Evolutionary conservation across 2,329 filamentous ascomycete species (phyloP).

Genomic region (Exophiala sp.): DNA sequence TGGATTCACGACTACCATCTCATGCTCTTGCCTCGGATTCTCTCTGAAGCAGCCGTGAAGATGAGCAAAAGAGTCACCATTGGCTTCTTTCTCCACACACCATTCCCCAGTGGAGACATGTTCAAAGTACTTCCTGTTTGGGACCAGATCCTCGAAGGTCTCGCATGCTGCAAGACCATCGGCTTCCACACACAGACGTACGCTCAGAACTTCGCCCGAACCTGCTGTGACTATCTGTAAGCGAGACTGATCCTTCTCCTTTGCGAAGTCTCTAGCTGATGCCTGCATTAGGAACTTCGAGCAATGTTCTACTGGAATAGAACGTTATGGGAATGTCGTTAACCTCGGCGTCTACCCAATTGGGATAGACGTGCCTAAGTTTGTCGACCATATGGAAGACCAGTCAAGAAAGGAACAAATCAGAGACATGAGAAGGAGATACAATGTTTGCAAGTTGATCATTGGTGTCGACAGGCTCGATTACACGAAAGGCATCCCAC

Average conservation of each 20-base stretch:
- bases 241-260: not conserved
- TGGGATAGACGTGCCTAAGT: conserved; percentile 68
- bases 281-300: conserved; percentile 78
- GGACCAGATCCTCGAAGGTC: conserved; percentile 84
- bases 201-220: conserved; percentile 77
- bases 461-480: conserved; percentile 89
- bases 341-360: conserved; percentile 94
- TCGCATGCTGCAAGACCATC: conserved; percentile 87
- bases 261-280: conserved; percentile 66
- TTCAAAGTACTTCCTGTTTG: conserved; percentile 80
- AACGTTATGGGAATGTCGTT: conserved; percentile 82
- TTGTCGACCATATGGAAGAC: conserved; percentile 43
- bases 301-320: conserved; percentile 76
- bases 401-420: conserved; percentile 71
- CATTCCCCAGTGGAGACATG: conserved; percentile 94
- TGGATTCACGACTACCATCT: conserved; percentile 99
- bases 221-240: conserved; percentile 2
- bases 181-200: conserved; percentile 96
- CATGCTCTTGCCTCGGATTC: conserved; percentile 82
- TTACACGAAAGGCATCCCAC: conserved; percentile 86
- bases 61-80: conserved; percentile 84
- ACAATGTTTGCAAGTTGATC: conserved; percentile 84
- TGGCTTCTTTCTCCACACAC: conserved; percentile 87
- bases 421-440: conserved; percentile 67
- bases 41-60: conserved; percentile 59